Percentiles rank a stretch among this genome's conserved stretches.
Evolutionary conservation across 179 eudicot genomes (phyloP).

Genomic region (Nepenthes alata): DNA sequence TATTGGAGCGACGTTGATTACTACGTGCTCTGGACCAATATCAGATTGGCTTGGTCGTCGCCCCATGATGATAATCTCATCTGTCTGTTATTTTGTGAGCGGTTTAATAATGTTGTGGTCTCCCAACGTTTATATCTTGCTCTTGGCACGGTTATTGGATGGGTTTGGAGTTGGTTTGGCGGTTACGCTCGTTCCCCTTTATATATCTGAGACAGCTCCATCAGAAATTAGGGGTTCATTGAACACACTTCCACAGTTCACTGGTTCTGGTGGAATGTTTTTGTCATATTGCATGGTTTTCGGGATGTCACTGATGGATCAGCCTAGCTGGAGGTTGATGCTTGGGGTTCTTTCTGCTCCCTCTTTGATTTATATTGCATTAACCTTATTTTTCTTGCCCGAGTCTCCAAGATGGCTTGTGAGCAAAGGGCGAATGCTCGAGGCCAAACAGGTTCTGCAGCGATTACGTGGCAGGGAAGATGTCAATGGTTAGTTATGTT

Average conservation of each 20-base stretch:
- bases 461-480: conserved; percentile 68
- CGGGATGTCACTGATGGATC: conserved; percentile 62
- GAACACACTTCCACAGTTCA: conserved; percentile 79
- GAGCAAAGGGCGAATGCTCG: conserved; percentile 75
- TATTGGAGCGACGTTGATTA: conserved; percentile 59
- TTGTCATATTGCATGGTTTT: conserved; percentile 68
- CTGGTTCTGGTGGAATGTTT: conserved; percentile 69
- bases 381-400: conserved; percentile 63
- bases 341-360: conserved; percentile 64
- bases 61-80: conserved; percentile 58
- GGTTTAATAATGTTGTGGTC: conserved; percentile 70
- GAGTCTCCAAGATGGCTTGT: conserved; percentile 98
- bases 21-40: conserved; percentile 56
- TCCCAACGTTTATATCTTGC: conserved; percentile 58
- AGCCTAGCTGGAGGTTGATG: conserved; percentile 82
- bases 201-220: conserved; percentile 85
- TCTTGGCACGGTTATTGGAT: conserved; percentile 64
- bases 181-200: conserved; percentile 66
- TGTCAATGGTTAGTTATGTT: conserved; percentile 51
- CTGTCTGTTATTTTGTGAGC: conserved; percentile 50
- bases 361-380: conserved; percentile 37
- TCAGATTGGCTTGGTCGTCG: conserved; percentile 77
- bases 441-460: conserved; percentile 75
- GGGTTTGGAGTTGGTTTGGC: conserved; percentile 82
- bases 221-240: conserved; percentile 69